Conservation (phyloP, 1,284 basidiomycete species). For the Trichosporon sp. region DNA sequence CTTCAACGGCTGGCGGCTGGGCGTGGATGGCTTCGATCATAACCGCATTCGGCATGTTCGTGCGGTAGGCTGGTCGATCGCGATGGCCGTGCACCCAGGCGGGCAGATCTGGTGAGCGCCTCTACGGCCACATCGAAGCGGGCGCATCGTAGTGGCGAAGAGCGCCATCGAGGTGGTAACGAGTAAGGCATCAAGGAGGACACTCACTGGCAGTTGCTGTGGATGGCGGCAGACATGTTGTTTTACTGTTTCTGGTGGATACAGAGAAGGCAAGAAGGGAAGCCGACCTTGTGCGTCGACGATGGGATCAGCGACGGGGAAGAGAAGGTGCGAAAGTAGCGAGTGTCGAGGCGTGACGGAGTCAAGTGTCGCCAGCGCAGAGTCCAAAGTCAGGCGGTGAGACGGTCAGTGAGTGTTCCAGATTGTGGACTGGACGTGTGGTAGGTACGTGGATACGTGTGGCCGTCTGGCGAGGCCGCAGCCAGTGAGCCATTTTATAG, state of each 20-base stretch:
- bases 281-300: neutral
- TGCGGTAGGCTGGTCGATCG: neutral
- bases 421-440: neutral
- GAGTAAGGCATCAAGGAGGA: neutral
- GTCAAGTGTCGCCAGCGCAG: neutral
- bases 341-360: neutral
- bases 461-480: neutral
- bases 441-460: neutral
- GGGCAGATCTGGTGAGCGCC: neutral
- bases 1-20: neutral
- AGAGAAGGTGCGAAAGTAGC: neutral
- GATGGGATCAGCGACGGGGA: too few species aligned
- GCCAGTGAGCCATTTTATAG: constrained; percentile 10
- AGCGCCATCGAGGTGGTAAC: too few species aligned
- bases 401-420: neutral
- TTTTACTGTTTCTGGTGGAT: neutral
- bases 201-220: constrained; percentile 12
- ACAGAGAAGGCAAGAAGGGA: neutral
- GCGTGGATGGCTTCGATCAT: neutral
- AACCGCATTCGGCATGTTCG: neutral
- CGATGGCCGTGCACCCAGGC: neutral
- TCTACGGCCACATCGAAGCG: neutral
- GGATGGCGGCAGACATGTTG: constrained; percentile 3
- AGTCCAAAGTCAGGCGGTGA: neutral
- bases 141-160: too few species aligned